Evolutionary conservation across 164 flowering plant genomes (phyloP).

Genomic region (Aristolochia fimbriata): DNA sequence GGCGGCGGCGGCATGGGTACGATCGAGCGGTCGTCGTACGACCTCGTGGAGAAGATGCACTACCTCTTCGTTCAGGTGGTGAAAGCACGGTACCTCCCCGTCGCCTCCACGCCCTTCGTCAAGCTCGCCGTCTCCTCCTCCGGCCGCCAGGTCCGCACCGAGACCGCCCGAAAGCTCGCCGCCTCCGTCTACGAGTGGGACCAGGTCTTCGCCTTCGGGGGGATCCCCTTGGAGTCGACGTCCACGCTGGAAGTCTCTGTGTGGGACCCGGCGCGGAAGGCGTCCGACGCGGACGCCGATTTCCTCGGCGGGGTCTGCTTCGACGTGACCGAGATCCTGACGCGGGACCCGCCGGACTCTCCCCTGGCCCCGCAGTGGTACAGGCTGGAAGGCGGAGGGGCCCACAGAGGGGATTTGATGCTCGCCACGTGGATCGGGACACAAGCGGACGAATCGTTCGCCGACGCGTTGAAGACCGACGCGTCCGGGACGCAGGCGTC

Average conservation of each 20-base stretch:
- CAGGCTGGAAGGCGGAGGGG: conserved; percentile 69
- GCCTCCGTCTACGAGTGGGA: conserved; percentile 67
- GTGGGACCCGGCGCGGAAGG: conserved; percentile 41
- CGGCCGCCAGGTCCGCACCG: conserved; percentile 28
- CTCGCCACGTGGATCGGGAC: conserved; percentile 93
- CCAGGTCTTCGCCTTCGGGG: conserved; percentile 70
- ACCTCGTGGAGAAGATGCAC: conserved; percentile 91
- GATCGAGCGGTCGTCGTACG: conserved; percentile 49
- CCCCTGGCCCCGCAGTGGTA: conserved; percentile 96
- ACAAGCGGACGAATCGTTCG: conserved; percentile 84
- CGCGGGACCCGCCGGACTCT: conserved; percentile 86
- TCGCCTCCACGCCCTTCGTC: conserved; percentile 40
- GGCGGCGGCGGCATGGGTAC: conserved; percentile 1
- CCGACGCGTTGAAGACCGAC: conserved; percentile 84
- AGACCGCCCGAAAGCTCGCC: conserved; percentile 37
- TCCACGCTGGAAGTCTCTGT: conserved; percentile 56
- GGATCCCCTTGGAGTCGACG: conserved; percentile 42
- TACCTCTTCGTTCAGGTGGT: conserved; percentile 71
- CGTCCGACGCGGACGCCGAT: conserved; percentile 12
- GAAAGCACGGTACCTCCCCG: conserved; percentile 62
- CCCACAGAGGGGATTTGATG: conserved; percentile 60
- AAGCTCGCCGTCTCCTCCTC: conserved; percentile 37
- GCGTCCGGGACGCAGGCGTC: conserved; percentile 32
- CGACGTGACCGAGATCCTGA: conserved; percentile 60
- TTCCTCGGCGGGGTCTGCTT: conserved; percentile 84